phyloP scores from a whole-genome alignment of 106 monocot genomes.

The Platanthera zijinensis region DNA sequence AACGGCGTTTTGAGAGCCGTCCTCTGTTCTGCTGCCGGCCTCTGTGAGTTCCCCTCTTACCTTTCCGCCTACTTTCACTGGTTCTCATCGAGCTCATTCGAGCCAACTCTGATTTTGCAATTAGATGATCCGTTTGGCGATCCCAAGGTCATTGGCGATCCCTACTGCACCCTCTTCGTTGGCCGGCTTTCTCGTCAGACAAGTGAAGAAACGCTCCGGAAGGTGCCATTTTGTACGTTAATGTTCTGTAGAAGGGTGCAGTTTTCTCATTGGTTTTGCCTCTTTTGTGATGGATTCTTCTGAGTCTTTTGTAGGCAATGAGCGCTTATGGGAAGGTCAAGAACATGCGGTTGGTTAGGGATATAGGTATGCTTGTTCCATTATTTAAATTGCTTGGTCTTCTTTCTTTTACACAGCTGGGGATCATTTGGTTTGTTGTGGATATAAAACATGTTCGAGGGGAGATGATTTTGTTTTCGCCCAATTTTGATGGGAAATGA shows the following conservation, averaged over 20 bases:
- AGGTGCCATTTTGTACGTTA: constrained; percentile 34
- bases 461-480: too few relatives aligned
- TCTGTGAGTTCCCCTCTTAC: constrained; percentile 36
- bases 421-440: too few relatives aligned
- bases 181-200: constrained; percentile 69
- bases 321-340: constrained; percentile 74
- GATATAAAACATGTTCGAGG: too few relatives aligned
- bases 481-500: too few relatives aligned
- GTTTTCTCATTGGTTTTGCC: not conserved
- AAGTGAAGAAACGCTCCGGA: constrained; percentile 59
- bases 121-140: constrained; percentile 92
- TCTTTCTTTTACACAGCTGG: not conserved
- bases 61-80: not conserved
- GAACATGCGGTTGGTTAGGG: constrained; percentile 75
- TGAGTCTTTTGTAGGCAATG: constrained; percentile 51
- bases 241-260: not conserved
- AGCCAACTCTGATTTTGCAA: not conserved
- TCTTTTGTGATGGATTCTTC: constrained; percentile 6
- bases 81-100: not conserved
- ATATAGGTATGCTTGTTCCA: constrained; percentile 53
- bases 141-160: constrained; percentile 76
- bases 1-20: constrained; percentile 82
- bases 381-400: not conserved
- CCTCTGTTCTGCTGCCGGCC: constrained; percentile 73
- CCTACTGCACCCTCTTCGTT: constrained; percentile 83